A percentile compares a stretch with the other conserved stretches of the same genome.
These are phyloP conservation scores for Metschnikowia lunata DNA, from an alignment of 805 yeast genomes.

Conservation along the genomic window DNA sequence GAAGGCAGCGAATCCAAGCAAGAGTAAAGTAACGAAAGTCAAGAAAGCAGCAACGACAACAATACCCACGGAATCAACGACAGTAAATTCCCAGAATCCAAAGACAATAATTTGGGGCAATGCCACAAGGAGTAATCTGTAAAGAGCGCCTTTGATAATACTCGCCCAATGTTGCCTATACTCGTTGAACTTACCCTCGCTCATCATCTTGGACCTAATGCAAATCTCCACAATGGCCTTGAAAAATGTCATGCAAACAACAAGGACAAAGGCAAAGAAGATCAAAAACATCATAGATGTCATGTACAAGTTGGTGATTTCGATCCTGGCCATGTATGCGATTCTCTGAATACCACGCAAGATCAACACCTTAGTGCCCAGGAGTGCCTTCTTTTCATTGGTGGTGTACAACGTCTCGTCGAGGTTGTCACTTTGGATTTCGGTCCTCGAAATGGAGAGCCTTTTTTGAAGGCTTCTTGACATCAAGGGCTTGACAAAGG, in stretches of 20 bases:
- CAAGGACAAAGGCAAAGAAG: slow-evolving; percentile 63
- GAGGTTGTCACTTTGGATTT: slow-evolving; percentile 40
- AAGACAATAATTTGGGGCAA: slow-evolving; percentile 82
- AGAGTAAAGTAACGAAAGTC: slow-evolving; percentile 50
- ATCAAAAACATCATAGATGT: slow-evolving; percentile 83
- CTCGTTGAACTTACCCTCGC: slow-evolving; percentile 62
- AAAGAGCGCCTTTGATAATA: slow-evolving; percentile 85
- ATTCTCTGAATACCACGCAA: slow-evolving; percentile 92
- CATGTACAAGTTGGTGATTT: slow-evolving; percentile 78
- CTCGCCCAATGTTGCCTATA: slow-evolving; percentile 79
- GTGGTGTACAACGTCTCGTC: slow-evolving; percentile 57
- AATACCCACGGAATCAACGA: slow-evolving; percentile 77
- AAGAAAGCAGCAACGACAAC: slow-evolving; percentile 75
- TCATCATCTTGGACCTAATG: slow-evolving; percentile 54
- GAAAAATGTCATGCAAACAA: slow-evolving; percentile 53
- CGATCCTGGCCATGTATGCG: slow-evolving; percentile 77
- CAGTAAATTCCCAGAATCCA: slow-evolving; percentile 86
- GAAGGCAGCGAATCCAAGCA: slow-evolving; percentile 67
- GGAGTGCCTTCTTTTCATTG: slow-evolving; percentile 57
- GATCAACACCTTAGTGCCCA: slow-evolving; percentile 68
- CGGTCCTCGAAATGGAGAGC: slow-evolving; percentile 40
- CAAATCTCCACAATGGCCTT: slow-evolving; percentile 66
- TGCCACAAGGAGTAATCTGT: slow-evolving; percentile 76
- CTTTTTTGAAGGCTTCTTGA: slow-evolving; percentile 19
- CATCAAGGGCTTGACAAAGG: neutral